These are phyloP conservation scores for Cordyceps farinosa DNA, from an alignment of 2,329 filamentous ascomycete genomes.

Conservation along the genomic window DNA sequence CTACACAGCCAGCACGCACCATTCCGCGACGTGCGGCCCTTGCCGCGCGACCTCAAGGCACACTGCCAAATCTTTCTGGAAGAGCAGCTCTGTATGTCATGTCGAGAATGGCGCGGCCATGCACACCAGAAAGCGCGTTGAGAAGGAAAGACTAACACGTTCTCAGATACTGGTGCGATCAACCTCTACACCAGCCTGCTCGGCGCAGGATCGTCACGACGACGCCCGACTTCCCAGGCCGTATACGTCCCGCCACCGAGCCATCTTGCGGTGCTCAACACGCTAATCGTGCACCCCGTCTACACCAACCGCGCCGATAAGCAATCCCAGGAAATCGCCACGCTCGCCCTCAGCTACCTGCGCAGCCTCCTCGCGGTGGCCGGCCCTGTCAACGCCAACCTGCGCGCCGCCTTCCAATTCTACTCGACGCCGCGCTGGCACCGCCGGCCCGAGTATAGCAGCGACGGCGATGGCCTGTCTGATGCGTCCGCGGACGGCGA, in stretches of 20 bases:
- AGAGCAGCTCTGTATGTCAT: slow-evolving; percentile 62
- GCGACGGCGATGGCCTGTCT: slow-evolving; percentile 37
- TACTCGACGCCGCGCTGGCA: slow-evolving; percentile 31
- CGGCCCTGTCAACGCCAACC: slow-evolving; percentile 66
- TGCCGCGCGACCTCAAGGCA: slow-evolving; percentile 62
- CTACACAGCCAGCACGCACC: slow-evolving; percentile 28
- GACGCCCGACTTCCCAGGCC: slow-evolving; percentile 32
- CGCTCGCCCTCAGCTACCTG: slow-evolving; percentile 67
- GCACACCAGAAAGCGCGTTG: slow-evolving; percentile 9
- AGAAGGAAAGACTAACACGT: neutral
- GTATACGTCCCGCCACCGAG: slow-evolving; percentile 65
- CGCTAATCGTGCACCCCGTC: slow-evolving; percentile 75
- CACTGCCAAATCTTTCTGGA: slow-evolving; percentile 72
- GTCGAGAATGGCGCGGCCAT: slow-evolving; percentile 21
- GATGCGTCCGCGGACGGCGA: slow-evolving; percentile 37
- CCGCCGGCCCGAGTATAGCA: slow-evolving; percentile 36
- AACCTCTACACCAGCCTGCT: slow-evolving; percentile 62
- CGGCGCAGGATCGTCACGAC: slow-evolving; percentile 45
- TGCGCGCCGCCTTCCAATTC: slow-evolving; percentile 72
- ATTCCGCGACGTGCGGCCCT: slow-evolving; percentile 52
- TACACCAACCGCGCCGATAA: slow-evolving; percentile 70
- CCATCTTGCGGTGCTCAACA: slow-evolving; percentile 73
- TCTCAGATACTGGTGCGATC: slow-evolving; percentile 45
- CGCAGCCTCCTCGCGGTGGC: slow-evolving; percentile 61
- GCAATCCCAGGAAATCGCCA: slow-evolving; percentile 59